Base-by-base conservation (phyloP, 2,329 filamentous ascomycete genomes). In the Blastomyces parvus region DNA sequence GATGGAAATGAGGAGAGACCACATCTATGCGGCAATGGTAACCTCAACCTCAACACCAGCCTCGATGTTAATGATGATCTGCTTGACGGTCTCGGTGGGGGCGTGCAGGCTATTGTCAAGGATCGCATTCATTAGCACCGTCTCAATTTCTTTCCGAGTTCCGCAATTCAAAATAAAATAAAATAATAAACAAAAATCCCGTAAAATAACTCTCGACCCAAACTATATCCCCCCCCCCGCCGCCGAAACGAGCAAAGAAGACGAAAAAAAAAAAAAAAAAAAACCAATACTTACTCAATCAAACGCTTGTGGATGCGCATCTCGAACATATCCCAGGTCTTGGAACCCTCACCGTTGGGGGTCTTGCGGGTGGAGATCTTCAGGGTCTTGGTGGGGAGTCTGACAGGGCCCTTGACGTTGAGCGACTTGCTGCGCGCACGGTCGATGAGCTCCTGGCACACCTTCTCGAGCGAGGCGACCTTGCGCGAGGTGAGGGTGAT, bases 231-330 rank as follows among this genome's bases (percentile, higher is more conserved):
- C 33, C 6, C 2, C 33, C 6, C 33, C 40, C 14, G 13, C 17
- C 7, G 17, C 2, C 13, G 14, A 5, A 38, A 42, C n/a, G n/a
- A n/a, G n/a, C n/a, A 42, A 42, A 42, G 14, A 17, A 42, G 17
- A 42, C 13, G 13, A 13, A 38, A 38, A 38, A 38, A 6, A 38
- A 22, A 11, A 52, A 46, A 50, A 27, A 17, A 44, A 19, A 38
- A 60, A 3, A 56, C 62, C 59, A 60, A 50, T 55, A 84, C 86
- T 74, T 78, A 90, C 86, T 96, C 92, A 78, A 97, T 97, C 77
- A 97, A 85, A 74, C 92, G 89, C 89, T 97, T 97, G 87, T 97
- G 91, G 80, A 97, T 96, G 83, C 93, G 89, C 91, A 99, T 95
- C 88, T 99, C 93, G 82, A 85, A 99, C 81, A 85, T 88, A 80